A percentile compares a stretch with the other conserved stretches of the same genome.
phyloP scores from a whole-genome alignment of 2,329 filamentous ascomycete genomes.

The Arachnomyces sp. region DNA sequence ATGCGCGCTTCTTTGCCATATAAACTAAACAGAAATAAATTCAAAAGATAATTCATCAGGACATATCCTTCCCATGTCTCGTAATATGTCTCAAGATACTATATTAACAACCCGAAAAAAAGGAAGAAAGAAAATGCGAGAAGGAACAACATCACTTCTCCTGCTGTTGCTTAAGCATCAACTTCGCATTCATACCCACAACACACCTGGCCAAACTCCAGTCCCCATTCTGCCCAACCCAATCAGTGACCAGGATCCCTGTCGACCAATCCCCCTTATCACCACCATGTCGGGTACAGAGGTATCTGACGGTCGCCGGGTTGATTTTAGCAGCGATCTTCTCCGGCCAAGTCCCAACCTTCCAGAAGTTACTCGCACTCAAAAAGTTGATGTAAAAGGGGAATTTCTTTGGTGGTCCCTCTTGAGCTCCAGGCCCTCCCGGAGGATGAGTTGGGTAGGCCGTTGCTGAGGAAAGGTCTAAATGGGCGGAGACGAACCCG shows the following conservation, averaged over 20 bases:
- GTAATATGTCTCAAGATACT: slow-evolving; percentile 7
- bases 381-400: slow-evolving; percentile 89
- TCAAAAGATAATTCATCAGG: too few relatives aligned
- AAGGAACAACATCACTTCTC: slow-evolving; percentile 8
- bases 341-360: slow-evolving; percentile 84
- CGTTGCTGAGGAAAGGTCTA: slow-evolving; percentile 59
- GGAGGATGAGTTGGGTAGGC: slow-evolving; percentile 34
- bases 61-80: too few relatives aligned
- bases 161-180: slow-evolving; percentile 29
- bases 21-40: too few relatives aligned
- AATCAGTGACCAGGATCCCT: slow-evolving; percentile 86
- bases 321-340: slow-evolving; percentile 83
- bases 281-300: slow-evolving; percentile 47
- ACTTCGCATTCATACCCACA: slow-evolving; percentile 78
- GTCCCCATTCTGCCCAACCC: slow-evolving; percentile 77
- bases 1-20: too few relatives aligned
- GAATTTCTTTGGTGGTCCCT: slow-evolving; percentile 29
- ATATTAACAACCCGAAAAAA: slow-evolving; percentile 9
- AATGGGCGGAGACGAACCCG: slow-evolving; percentile 61
- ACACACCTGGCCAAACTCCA: slow-evolving; percentile 87
- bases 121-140: slow-evolving; percentile 10
- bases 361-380: slow-evolving; percentile 90
- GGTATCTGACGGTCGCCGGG: slow-evolving; percentile 58
- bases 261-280: slow-evolving; percentile 65
- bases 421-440: background rate